Evolutionary conservation across 495 filamentous ascomycete species (phyloP), one percentile per base, ranked within the genome.

Genomic region (Penicillium malachiteum): DNA sequence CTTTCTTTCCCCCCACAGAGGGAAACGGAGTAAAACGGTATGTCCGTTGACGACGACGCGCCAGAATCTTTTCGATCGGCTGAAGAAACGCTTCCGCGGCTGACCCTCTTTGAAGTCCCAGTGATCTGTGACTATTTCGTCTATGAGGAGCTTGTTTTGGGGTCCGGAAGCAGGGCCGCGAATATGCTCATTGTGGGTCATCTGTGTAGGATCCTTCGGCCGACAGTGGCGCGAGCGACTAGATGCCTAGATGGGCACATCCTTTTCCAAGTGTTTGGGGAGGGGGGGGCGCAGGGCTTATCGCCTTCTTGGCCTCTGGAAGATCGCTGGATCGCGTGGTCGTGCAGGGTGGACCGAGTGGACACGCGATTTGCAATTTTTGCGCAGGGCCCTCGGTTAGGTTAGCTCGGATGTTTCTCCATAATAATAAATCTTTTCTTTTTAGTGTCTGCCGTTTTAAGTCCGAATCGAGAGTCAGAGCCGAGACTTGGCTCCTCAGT

Each of bases 201-300:
- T 32, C 2, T 17, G 14, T 12, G 50, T 46, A 31, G 21, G 21
- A 26, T 26, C 55, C 54, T 58, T 63, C 63, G 54, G 63, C 57
- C 64, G 47, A 38, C 47, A 54, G 62, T 67, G 62, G 64, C 57
- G 64, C 57, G 52, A 49, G 52, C 52, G 57, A 63, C 60, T 63
- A 52, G 57, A 55, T 63, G 57, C 63, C 63, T 63, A 63, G 62
- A 56, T 53, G 53, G 63, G 63, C 34, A 66, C 59, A 63, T 58
- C 62, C 62, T 60, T 62, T 59, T 62, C 53, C 60, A 56, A n/a
- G 55, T 35, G 57, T 49, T 39, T n/a, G n/a, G n/a, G n/a, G n/a
- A n/a, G n/a, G n/a, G n/a, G 64, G 62, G 53, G 56, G 62, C 58
- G 51, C 64, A 67, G 64, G 58, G 65, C 65, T 65, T 65, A 68